phyloP scores from a whole-genome alignment of 2,329 filamentous ascomycete species.

The Tolypocladium pustulatum region DNA sequence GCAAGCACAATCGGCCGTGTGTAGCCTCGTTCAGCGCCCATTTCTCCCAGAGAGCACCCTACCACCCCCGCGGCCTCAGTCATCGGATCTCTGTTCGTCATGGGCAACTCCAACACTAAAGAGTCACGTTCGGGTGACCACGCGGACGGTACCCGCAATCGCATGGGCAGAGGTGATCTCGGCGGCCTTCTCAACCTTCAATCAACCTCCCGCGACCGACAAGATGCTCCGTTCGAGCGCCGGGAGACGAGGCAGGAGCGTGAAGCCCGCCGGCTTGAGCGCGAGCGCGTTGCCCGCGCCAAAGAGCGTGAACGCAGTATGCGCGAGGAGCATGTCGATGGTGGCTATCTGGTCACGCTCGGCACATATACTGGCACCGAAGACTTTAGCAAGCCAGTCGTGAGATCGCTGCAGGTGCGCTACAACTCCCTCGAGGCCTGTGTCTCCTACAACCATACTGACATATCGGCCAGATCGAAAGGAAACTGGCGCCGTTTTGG shows the following conservation, averaged over 20 bases:
- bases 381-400: slow-evolving; percentile 82
- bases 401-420: slow-evolving; percentile 80
- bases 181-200: slow-evolving; percentile 33
- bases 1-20: not conserved
- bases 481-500: slow-evolving; percentile 90
- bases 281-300: slow-evolving; percentile 61
- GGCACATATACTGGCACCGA: slow-evolving; percentile 87
- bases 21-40: not conserved
- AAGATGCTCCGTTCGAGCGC: slow-evolving; percentile 44
- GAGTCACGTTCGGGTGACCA: slow-evolving; percentile 22
- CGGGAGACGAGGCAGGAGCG: slow-evolving; percentile 86
- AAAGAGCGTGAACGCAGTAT: slow-evolving; percentile 88
- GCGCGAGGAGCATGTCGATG: slow-evolving; percentile 85
- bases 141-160: slow-evolving; percentile 11
- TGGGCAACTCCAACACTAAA: slow-evolving; percentile 30
- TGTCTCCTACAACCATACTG: slow-evolving; percentile 2
- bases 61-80: not conserved
- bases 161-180: slow-evolving; percentile 33
- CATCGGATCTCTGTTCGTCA: slow-evolving; percentile 6
- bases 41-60: not conserved
- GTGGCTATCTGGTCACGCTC: slow-evolving; percentile 86
- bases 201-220: slow-evolving; percentile 24
- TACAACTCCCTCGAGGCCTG: not conserved
- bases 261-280: slow-evolving; percentile 76
- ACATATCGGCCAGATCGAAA: slow-evolving; percentile 60